A percentile compares a stretch with the other conserved stretches of the same genome.
Evolutionary conservation across 805 yeast species (phyloP).

Genomic region (Yarrowia phangngaensis): DNA sequence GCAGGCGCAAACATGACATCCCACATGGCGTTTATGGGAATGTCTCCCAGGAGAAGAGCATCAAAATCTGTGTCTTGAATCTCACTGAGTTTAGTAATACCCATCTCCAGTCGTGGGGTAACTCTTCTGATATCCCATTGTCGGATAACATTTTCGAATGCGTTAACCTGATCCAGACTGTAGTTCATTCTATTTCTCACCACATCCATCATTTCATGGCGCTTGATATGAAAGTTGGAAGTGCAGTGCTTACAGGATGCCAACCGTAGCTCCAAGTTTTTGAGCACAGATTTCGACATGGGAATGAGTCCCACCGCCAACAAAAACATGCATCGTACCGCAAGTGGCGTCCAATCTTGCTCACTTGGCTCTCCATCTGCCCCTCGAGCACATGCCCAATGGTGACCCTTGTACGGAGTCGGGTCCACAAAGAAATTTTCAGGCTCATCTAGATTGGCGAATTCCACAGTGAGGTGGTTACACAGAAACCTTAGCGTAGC

Average conservation of each 20-base stretch:
- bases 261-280: constrained; percentile 20
- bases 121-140: constrained; percentile 13
- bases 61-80: background rate
- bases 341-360: constrained; percentile 17
- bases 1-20: constrained; percentile 14
- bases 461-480: constrained; percentile 13
- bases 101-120: constrained; percentile 13
- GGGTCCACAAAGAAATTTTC: constrained; percentile 12
- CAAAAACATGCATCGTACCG: constrained; percentile 19
- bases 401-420: constrained; percentile 15
- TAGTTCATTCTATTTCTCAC: constrained; percentile 19
- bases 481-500: constrained; percentile 8
- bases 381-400: constrained; percentile 9
- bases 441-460: constrained; percentile 2
- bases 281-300: constrained; percentile 15
- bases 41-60: background rate
- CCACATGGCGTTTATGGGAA: constrained; percentile 20
- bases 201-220: constrained; percentile 19
- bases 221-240: constrained; percentile 12
- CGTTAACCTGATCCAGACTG: constrained; percentile 18
- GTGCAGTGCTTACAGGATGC: constrained; percentile 22
- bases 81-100: background rate
- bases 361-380: constrained; percentile 1
- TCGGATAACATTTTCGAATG: constrained; percentile 4
- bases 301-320: constrained; percentile 22